Evolutionary conservation across 2,329 filamentous ascomycete species (phyloP).

Genomic region (Raffaelea ambrosiae): DNA sequence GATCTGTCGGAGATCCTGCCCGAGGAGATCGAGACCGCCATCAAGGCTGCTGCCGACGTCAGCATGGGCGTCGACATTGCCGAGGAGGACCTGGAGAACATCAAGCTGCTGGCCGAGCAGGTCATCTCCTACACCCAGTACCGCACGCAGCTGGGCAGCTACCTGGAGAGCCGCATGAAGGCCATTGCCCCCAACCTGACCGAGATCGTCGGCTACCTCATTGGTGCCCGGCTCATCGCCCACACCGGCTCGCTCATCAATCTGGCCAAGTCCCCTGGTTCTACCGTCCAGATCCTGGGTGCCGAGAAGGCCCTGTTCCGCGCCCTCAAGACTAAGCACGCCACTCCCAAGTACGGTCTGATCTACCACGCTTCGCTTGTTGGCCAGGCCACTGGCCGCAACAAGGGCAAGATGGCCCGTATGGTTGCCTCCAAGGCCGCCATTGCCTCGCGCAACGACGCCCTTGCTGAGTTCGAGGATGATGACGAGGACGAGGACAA

Average conservation of each 20-base stretch:
- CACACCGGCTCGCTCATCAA: conserved; percentile 92
- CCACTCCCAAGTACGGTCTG: conserved; percentile 96
- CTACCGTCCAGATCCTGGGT: conserved; percentile 95
- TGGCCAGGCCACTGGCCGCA: conserved; percentile 92
- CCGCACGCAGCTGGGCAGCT: conserved; percentile 77
- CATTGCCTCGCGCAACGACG: conserved; percentile 86
- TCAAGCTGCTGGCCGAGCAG: conserved; percentile 83
- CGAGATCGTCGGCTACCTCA: conserved; percentile 82
- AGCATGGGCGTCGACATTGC: conserved; percentile 99
- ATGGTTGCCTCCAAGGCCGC: conserved; percentile 91
- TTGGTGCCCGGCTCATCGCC: conserved; percentile 89
- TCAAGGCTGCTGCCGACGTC: conserved; percentile 92
- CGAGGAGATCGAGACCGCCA: conserved; percentile 84
- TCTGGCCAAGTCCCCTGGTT: conserved; percentile 89
- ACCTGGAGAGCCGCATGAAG: conserved; percentile 88
- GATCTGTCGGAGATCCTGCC: conserved; percentile 88
- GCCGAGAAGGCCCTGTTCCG: conserved; percentile 98
- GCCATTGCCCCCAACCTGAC: conserved; percentile 96
- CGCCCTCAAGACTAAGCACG: conserved; percentile 97
- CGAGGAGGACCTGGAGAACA: conserved; percentile 85
- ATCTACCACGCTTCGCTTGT: conserved; percentile 91
- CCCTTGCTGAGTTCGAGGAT: conserved; percentile 69
- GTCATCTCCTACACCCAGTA: conserved; percentile 90
- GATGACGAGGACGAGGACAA: conserved; percentile 84
- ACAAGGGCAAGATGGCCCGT: conserved; percentile 99